These are phyloP conservation scores for Trichoderma oligosporum DNA, from an alignment of 2,329 filamentous ascomycete genomes.

Conservation along the genomic window DNA sequence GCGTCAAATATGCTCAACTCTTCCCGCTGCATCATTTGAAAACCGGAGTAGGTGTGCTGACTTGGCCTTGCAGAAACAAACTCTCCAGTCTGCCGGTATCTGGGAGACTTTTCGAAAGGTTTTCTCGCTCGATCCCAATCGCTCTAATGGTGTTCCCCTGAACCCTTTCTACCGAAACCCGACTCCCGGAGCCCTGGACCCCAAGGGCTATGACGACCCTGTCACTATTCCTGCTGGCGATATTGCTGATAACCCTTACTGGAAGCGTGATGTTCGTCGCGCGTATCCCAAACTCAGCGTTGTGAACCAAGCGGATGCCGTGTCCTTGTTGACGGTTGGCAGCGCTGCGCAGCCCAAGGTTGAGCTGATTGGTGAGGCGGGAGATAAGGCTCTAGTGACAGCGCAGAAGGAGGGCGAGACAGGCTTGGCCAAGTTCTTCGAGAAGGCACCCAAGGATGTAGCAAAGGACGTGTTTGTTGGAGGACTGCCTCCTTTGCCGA, in stretches of 20 bases:
- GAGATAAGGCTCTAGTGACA: constrained; percentile 64
- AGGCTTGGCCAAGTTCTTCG: constrained; percentile 69
- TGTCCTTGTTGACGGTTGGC: constrained; percentile 78
- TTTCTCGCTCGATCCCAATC: constrained; percentile 78
- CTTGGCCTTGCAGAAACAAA: constrained; percentile 73
- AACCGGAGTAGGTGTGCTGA: neutral
- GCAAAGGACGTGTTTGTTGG: constrained; percentile 63
- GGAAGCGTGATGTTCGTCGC: constrained; percentile 86
- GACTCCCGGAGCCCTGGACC: constrained; percentile 46
- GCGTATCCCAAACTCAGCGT: constrained; percentile 77
- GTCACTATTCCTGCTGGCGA: constrained; percentile 56
- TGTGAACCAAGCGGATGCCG: constrained; percentile 79
- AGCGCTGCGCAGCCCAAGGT: constrained; percentile 77
- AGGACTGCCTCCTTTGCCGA: constrained; percentile 83
- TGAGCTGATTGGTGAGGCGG: constrained; percentile 65
- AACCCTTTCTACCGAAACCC: constrained; percentile 92
- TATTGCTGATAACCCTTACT: constrained; percentile 50
- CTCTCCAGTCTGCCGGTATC: constrained; percentile 80
- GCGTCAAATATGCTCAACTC: neutral
- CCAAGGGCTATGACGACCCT: constrained; percentile 39
- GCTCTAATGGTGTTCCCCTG: constrained; percentile 86
- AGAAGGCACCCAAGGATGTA: constrained; percentile 55
- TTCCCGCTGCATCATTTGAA: neutral
- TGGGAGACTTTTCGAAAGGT: constrained; percentile 79
- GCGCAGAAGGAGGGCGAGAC: constrained; percentile 71